Conservation (phyloP, 352 stramenopile species). For the Pythium sukuiense region DNA sequence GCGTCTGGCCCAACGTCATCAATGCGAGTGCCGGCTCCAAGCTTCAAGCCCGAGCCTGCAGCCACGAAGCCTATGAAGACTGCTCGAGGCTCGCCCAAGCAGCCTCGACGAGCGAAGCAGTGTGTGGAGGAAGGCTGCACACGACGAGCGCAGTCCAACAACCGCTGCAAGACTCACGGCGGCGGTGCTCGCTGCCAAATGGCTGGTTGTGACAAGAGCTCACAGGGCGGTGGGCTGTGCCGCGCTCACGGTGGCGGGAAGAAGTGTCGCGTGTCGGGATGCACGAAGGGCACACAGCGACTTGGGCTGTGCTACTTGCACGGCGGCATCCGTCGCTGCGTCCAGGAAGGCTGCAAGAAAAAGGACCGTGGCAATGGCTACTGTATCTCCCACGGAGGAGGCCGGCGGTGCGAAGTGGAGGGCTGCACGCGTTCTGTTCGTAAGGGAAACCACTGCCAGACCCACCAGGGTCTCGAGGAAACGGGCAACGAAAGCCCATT, state of each 20-base stretch:
- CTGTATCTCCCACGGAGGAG: conserved; percentile 79
- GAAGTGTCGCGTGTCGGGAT: conserved; percentile 65
- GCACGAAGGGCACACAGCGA: conserved; percentile 76
- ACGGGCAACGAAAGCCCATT: conserved; percentile 36
- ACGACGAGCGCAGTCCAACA: conserved; percentile 73
- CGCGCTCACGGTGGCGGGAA: conserved; percentile 67
- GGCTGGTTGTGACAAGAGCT: conserved; percentile 71
- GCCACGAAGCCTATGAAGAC: background rate
- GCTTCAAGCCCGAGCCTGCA: background rate
- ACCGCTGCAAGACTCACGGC: conserved; percentile 81
- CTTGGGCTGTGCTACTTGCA: conserved; percentile 82
- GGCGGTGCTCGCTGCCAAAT: conserved; percentile 75
- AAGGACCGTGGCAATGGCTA: conserved; percentile 83
- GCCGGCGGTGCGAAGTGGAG: conserved; percentile 57
- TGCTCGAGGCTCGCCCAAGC: conserved; percentile 17
- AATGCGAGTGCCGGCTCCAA: background rate
- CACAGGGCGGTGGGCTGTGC: conserved; percentile 68
- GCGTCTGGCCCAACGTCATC: background rate
- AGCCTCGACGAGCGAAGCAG: conserved; percentile 55
- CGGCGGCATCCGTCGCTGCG: conserved; percentile 71
- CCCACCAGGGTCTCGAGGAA: conserved; percentile 39
- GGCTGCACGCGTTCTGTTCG: conserved; percentile 66
- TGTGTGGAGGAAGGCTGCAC: conserved; percentile 62
- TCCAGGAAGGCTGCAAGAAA: conserved; percentile 74
- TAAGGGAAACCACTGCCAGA: conserved; percentile 77